A percentile compares a stretch with the other conserved stretches of the same genome.
phyloP scores from a whole-genome alignment of 108 stramenopile genomes.

The Parietichytrium sp. region DNA sequence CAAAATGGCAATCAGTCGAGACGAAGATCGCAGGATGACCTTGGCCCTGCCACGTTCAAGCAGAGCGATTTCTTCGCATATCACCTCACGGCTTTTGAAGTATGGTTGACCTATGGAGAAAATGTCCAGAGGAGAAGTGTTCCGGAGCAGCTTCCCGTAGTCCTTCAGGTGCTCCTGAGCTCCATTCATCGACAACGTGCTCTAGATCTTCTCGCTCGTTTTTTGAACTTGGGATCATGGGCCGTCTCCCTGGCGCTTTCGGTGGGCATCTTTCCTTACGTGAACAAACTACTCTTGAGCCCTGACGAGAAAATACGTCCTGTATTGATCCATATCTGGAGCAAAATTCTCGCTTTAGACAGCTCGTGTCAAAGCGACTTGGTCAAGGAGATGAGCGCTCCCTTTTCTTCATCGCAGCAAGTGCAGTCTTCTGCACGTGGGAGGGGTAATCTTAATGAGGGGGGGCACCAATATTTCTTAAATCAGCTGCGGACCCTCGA shows the following conservation, averaged over 20 bases:
- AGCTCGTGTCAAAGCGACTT: constrained; percentile 82
- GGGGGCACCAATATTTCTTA: neutral
- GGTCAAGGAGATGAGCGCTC: constrained; percentile 67
- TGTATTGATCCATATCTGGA: constrained; percentile 89
- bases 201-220: constrained; percentile 76
- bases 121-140: constrained; percentile 63
- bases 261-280: constrained; percentile 95
- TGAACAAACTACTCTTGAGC: constrained; percentile 85
- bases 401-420: neutral
- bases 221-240: constrained; percentile 83
- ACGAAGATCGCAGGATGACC: too few species aligned
- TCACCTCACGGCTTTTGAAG: constrained; percentile 93
- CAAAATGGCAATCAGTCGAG: neutral
- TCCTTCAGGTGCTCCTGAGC: constrained; percentile 87
- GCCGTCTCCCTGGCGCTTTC: constrained; percentile 87
- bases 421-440: neutral
- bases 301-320: constrained; percentile 82
- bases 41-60: constrained; percentile 32
- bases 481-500: neutral
- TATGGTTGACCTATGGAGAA: constrained; percentile 87
- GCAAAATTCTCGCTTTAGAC: constrained; percentile 84
- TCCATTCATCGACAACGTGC: constrained; percentile 87
- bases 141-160: constrained; percentile 90
- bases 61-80: constrained; percentile 79
- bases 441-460: neutral